Evolutionary conservation across 2,329 filamentous ascomycete genomes (phyloP).

Genomic region (Pseudocercospora fuligena): DNA sequence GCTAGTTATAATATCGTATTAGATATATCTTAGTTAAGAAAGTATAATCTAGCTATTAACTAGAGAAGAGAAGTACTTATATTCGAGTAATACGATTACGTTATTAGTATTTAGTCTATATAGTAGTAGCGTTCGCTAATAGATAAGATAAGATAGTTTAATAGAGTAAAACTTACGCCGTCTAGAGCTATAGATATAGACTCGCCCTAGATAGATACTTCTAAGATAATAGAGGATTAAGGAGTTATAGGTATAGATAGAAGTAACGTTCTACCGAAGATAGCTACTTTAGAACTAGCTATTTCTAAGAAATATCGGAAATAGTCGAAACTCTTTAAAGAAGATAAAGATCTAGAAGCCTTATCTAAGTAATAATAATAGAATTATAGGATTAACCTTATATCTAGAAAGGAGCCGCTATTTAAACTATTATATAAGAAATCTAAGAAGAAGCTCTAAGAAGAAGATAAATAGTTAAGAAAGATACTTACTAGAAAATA

Average conservation of each 20-base stretch:
- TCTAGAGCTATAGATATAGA: neutral
- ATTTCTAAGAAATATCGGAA: neutral
- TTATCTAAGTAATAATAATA: neutral
- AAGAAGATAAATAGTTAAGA: constrained; percentile 1
- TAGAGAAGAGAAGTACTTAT: constrained; percentile 15
- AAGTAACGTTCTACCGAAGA: neutral
- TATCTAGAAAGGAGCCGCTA: constrained; percentile 5
- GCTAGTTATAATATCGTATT: constrained; percentile 18
- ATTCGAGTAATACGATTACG: constrained; percentile 9
- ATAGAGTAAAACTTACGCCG: constrained; percentile 1
- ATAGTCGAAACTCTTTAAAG: neutral
- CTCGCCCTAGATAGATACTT: neutral
- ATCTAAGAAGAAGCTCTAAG: neutral
- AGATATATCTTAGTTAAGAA: constrained; percentile 18
- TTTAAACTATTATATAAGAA: constrained; percentile 11
- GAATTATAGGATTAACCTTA: constrained; percentile 8
- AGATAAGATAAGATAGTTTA: constrained; percentile 14
- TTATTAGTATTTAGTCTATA: constrained; percentile 9
- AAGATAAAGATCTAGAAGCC: neutral
- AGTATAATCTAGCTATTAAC: constrained; percentile 4
- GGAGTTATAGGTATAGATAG: neutral
- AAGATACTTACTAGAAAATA: neutral
- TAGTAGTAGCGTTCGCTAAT: constrained; percentile 1
- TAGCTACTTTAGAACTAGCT: neutral
- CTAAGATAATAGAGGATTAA: neutral